A percentile compares a stretch with the other conserved stretches of the same genome.
These are phyloP conservation scores for Eucalyptus dawsonii DNA, from an alignment of 345 rosid species.

Conservation along the genomic window DNA sequence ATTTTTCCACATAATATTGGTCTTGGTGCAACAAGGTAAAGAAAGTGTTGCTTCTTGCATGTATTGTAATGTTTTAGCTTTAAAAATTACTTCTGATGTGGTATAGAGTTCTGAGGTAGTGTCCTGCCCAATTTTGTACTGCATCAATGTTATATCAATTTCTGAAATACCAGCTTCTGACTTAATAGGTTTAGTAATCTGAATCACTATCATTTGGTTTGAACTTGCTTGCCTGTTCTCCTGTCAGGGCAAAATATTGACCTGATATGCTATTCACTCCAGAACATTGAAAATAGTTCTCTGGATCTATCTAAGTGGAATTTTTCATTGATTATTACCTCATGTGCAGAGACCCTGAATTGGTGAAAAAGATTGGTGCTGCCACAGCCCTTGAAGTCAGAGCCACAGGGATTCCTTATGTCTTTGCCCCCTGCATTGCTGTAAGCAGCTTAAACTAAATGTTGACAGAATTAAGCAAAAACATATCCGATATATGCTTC, in stretches of 20 bases:
- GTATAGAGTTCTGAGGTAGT: background rate
- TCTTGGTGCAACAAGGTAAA: slow-evolving; percentile 84
- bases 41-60: background rate
- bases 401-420: slow-evolving; percentile 93
- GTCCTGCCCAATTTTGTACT: background rate
- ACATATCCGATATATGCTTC: background rate
- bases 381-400: slow-evolving; percentile 98
- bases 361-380: slow-evolving; percentile 84
- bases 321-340: background rate
- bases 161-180: background rate
- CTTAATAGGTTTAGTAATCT: background rate
- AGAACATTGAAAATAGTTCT: background rate
- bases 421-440: slow-evolving; percentile 96
- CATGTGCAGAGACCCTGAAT: slow-evolving; percentile 58
- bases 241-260: background rate
- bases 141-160: background rate
- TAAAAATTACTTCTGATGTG: background rate
- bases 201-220: background rate
- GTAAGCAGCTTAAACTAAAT: slow-evolving; percentile 13
- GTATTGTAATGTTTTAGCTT: background rate
- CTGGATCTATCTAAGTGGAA: background rate
- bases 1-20: slow-evolving; percentile 88
- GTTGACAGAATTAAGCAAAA: background rate
- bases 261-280: background rate
- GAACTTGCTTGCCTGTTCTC: background rate